Percentiles rank a stretch among this genome's conserved stretches.
Conservation (phyloP, 1,139 yeast genomes). For the Suhomyces yuchorum region DNA sequence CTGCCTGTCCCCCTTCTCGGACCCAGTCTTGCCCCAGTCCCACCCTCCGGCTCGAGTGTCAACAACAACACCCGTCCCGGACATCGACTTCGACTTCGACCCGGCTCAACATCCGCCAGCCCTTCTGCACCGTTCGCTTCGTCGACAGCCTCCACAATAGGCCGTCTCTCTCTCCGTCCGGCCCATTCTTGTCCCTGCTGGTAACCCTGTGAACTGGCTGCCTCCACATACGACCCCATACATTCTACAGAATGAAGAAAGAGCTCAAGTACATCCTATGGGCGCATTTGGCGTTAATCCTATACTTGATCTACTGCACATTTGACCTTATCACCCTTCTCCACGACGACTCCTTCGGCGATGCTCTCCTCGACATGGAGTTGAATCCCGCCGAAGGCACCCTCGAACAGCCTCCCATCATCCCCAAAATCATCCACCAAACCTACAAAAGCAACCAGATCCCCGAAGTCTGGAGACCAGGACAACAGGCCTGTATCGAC, state of each 20-base stretch:
- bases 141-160: too few species aligned
- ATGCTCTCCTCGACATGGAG: slow-evolving; percentile 62
- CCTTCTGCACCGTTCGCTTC: too few species aligned
- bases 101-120: too few species aligned
- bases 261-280: slow-evolving; percentile 62
- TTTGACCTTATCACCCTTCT: slow-evolving; percentile 76
- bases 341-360: slow-evolving; percentile 68
- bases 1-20: neutral
- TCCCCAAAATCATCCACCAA: slow-evolving; percentile 92
- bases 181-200: too few species aligned
- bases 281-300: slow-evolving; percentile 57
- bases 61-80: too few species aligned
- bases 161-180: too few species aligned
- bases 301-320: slow-evolving; percentile 61
- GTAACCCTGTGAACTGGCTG: too few species aligned
- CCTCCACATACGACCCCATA: too few species aligned
- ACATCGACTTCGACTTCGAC: too few species aligned
- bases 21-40: too few species aligned
- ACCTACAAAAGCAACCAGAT: slow-evolving; percentile 79
- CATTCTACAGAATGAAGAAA: slow-evolving; percentile 42
- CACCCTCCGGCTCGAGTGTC: too few species aligned
- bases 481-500: slow-evolving; percentile 75
- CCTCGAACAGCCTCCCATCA: slow-evolving; percentile 50
- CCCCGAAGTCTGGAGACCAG: slow-evolving; percentile 79
- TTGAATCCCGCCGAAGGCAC: slow-evolving; percentile 48